A percentile compares a stretch with the other conserved stretches of the same genome.
These are phyloP conservation scores for Lactifluus pinguis DNA, from an alignment of 768 basidiomycete species.

Conservation along the genomic window DNA sequence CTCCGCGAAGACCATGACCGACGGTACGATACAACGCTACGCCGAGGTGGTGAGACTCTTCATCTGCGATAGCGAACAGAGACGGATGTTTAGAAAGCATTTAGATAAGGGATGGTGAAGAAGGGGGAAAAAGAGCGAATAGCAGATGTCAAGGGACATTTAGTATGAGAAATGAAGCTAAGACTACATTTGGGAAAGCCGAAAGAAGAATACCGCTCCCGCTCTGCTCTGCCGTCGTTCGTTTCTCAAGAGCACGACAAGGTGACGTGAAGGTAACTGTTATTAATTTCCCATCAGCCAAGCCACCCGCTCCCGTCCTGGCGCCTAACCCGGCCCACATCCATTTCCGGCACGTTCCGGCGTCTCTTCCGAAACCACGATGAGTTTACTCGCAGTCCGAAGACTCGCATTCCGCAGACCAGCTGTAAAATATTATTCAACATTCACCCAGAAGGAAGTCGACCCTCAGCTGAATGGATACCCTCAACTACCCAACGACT, in stretches of 20 bases:
- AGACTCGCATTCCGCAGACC: conserved; percentile 14
- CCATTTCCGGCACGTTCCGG: too few species aligned
- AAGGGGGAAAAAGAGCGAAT: background rate
- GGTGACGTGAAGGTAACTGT: conserved; percentile 5
- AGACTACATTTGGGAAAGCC: background rate
- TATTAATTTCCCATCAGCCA: background rate
- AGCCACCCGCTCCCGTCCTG: background rate
- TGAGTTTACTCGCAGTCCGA: conserved; percentile 1
- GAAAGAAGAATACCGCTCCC: background rate
- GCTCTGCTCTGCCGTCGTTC: background rate
- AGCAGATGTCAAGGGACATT: background rate
- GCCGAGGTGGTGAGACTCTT: background rate
- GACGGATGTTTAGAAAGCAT: background rate
- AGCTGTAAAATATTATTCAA: conserved; percentile 19
- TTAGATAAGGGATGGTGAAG: background rate
- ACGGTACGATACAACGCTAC: background rate
- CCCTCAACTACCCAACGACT: conserved; percentile 59
- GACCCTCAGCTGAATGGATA: conserved; percentile 70
- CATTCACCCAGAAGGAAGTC: conserved; percentile 27
- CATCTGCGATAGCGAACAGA: background rate
- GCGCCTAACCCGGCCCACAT: background rate
- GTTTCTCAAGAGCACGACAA: background rate
- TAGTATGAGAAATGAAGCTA: background rate
- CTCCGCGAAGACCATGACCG: background rate
- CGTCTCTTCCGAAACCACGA: background rate